These are phyloP conservation scores for Sphagnurus paluster DNA, from an alignment of 1,284 basidiomycete genomes.

Conservation along the genomic window DNA sequence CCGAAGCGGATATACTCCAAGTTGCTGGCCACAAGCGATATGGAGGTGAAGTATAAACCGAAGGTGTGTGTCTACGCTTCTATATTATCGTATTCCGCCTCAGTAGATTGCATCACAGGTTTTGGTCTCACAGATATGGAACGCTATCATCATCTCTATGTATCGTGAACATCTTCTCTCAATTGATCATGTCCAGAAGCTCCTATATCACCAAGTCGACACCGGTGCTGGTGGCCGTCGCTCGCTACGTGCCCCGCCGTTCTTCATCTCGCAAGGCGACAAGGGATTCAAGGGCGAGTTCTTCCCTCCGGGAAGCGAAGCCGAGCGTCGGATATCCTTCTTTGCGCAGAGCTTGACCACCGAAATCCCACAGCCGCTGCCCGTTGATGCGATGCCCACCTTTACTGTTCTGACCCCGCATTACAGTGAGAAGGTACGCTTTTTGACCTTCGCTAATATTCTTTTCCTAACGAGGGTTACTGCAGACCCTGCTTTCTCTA, in stretches of 20 bases:
- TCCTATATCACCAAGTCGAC: slow-evolving; percentile 94
- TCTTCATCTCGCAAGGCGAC: slow-evolving; percentile 92
- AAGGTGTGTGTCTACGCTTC: slow-evolving; percentile 66
- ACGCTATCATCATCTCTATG: slow-evolving; percentile 99
- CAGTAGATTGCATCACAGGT: slow-evolving; percentile 50
- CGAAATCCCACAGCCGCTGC: slow-evolving; percentile 84
- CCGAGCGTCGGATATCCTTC: slow-evolving; percentile 94
- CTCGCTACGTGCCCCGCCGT: slow-evolving; percentile 87
- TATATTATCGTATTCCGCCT: neutral
- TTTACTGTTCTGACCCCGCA: slow-evolving; percentile 96
- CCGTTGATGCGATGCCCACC: slow-evolving; percentile 95
- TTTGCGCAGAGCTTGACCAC: slow-evolving; percentile 94
- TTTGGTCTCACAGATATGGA: slow-evolving; percentile 96
- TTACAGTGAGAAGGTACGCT: slow-evolving; percentile 91
- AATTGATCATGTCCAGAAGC: slow-evolving; percentile 92
- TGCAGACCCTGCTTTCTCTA: slow-evolving; percentile 83
- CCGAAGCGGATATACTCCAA: slow-evolving; percentile 96
- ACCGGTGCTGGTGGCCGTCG: slow-evolving; percentile 81
- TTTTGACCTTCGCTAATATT: neutral
- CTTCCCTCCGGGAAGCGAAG: slow-evolving; percentile 91
- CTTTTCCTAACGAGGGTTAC: slow-evolving; percentile 13
- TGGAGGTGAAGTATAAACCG: slow-evolving; percentile 97
- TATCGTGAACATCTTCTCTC: slow-evolving; percentile 96
- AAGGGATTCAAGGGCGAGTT: slow-evolving; percentile 86
- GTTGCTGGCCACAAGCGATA: slow-evolving; percentile 85